A percentile compares a stretch with the other conserved stretches of the same genome.
Evolutionary conservation across 2,329 filamentous ascomycete species (phyloP).

Genomic region (Diaporthe nobilis): DNA sequence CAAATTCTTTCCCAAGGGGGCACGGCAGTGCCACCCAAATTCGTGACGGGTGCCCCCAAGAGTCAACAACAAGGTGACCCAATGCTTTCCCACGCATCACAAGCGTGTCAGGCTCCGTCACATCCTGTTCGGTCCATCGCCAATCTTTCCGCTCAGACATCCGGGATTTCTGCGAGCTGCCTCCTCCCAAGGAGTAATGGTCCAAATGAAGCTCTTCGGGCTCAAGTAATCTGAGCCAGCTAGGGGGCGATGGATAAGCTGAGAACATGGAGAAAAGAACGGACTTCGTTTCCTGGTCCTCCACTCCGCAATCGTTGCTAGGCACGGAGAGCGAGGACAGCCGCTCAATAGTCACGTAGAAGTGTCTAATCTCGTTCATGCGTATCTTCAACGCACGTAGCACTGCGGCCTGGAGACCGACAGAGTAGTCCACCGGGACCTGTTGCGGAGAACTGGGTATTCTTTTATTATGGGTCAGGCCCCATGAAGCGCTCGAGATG

Average conservation of each 20-base stretch:
- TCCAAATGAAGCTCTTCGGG: background rate
- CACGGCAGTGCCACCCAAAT: background rate
- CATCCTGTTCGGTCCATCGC: background rate
- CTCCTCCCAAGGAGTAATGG: background rate
- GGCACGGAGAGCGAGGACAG: background rate
- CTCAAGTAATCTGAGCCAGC: background rate
- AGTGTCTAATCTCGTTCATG: background rate
- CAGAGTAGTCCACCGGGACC: background rate
- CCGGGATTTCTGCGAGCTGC: too few species aligned
- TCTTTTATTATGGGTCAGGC: background rate
- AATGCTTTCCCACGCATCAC: background rate
- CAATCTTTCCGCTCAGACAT: too few species aligned
- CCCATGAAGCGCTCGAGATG: background rate
- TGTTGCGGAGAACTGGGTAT: background rate
- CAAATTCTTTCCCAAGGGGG: background rate
- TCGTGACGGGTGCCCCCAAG: background rate
- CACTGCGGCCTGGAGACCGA: background rate
- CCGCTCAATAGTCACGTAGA: background rate
- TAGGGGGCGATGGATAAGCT: background rate
- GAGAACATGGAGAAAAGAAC: background rate
- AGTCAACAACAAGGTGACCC: background rate
- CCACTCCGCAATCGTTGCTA: background rate
- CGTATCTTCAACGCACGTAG: background rate
- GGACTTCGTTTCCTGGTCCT: background rate
- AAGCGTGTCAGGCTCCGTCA: background rate